Evolutionary conservation across 805 yeast species (phyloP).

Genomic region (Tetrapisispora phaffii): DNA sequence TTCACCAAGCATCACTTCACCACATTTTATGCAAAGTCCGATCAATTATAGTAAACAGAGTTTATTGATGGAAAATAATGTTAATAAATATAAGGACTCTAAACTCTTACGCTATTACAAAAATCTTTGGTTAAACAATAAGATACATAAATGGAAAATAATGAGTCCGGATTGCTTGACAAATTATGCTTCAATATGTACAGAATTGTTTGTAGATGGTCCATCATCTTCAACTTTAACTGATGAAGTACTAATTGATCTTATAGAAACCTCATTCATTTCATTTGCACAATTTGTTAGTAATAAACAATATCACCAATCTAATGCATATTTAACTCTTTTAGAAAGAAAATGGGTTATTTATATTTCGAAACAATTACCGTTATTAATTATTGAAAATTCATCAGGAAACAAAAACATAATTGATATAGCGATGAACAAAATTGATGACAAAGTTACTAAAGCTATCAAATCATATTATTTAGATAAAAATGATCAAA

Average conservation of each 20-base stretch:
- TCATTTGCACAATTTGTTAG: conserved; percentile 38
- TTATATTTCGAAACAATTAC: conserved; percentile 39
- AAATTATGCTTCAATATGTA: conserved; percentile 25
- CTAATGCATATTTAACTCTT: conserved; percentile 27
- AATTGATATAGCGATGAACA: conserved; percentile 19
- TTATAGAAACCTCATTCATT: conserved; percentile 32
- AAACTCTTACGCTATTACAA: conserved; percentile 27
- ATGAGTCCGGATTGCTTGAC: conserved; percentile 25
- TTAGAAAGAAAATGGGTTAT: conserved; percentile 36
- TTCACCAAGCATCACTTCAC: conserved; percentile 26
- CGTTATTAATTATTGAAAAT: conserved; percentile 33
- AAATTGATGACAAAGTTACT: conserved; percentile 23
- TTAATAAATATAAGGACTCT: conserved; percentile 19
- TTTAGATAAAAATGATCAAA: conserved; percentile 28
- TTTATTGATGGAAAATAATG: conserved; percentile 5
- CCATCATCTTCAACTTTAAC: conserved; percentile 13
- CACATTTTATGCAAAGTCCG: conserved; percentile 24
- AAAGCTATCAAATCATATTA: conserved; percentile 29
- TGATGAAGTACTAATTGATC: conserved; percentile 20
- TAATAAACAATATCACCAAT: conserved; percentile 33
- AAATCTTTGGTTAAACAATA: conserved; percentile 33
- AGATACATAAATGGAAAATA: conserved; percentile 30
- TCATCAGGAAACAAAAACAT: conserved; percentile 6
- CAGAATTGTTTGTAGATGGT: conserved; percentile 26
- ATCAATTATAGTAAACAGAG: conserved; percentile 12